Evolutionary conservation across 371 early-diverging fungal genomes (phyloP).

Genomic region (Syncephalis plumigaleata): DNA sequence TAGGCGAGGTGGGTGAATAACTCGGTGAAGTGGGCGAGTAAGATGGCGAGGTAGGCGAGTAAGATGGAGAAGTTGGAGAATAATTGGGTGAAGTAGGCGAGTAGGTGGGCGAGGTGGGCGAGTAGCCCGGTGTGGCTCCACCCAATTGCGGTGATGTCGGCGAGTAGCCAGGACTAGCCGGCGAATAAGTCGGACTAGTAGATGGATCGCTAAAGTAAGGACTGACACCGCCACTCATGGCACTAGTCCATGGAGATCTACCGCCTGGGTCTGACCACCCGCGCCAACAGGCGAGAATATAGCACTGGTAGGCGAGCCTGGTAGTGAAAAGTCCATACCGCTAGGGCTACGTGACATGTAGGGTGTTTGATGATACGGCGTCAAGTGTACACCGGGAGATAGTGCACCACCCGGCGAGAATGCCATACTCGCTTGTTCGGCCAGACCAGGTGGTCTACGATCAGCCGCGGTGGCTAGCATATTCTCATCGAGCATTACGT

Average conservation of each 20-base stretch:
- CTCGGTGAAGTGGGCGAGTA: constrained; percentile 62
- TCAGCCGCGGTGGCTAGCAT: constrained; percentile 49
- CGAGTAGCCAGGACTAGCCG: constrained; percentile 68
- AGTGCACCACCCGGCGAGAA: constrained; percentile 9
- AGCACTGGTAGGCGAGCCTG: constrained; percentile 14
- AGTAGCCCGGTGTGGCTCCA: constrained; percentile 56
- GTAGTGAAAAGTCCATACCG: constrained; percentile 27
- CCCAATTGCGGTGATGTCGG: constrained; percentile 49
- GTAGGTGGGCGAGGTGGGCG: constrained; percentile 69
- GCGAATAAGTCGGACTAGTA: constrained; percentile 50
- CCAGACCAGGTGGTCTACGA: constrained; percentile 6
- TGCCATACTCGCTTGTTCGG: constrained; percentile 12
- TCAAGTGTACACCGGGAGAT: constrained; percentile 18
- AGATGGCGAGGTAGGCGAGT: constrained; percentile 54
- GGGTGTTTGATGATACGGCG: constrained; percentile 16
- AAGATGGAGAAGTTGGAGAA: constrained; percentile 53
- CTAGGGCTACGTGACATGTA: constrained; percentile 33
- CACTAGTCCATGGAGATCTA: neutral
- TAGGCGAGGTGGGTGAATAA: constrained; percentile 61
- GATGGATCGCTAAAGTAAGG: constrained; percentile 28
- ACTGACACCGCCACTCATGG: constrained; percentile 8
- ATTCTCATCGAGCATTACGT: constrained; percentile 82
- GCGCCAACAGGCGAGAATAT: constrained; percentile 5
- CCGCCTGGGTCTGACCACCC: neutral
- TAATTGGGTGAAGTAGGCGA: constrained; percentile 56